A percentile compares a stretch with the other conserved stretches of the same genome.
These are phyloP conservation scores for Mariannaea sp. DNA, from an alignment of 2,329 filamentous ascomycete genomes.

Conservation along the genomic window DNA sequence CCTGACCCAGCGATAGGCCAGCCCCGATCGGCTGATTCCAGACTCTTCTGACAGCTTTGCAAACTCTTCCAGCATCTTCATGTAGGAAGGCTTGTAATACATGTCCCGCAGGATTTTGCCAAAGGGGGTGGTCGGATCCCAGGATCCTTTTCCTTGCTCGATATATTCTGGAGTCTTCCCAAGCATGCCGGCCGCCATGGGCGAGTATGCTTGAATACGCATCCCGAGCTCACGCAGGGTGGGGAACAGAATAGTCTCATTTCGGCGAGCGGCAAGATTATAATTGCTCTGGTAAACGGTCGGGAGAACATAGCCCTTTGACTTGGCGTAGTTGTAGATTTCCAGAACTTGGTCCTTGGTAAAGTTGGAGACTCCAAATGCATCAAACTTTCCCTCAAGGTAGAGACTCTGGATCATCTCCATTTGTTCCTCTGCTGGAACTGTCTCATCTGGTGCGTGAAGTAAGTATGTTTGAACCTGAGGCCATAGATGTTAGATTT, in stretches of 20 bases:
- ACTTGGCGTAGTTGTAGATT: not conserved
- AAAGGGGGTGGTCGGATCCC: not conserved
- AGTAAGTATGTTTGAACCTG: constrained; percentile 5
- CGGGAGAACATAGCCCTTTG: constrained; percentile 3
- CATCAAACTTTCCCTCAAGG: not conserved
- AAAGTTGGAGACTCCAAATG: constrained; percentile 5
- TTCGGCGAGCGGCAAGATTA: not conserved
- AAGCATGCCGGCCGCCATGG: not conserved
- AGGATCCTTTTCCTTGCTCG: not conserved
- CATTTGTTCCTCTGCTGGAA: not conserved
- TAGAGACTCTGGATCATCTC: not conserved
- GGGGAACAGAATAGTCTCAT: not conserved
- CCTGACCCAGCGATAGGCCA: constrained; percentile 8
- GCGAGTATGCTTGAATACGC: not conserved
- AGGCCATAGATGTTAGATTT: not conserved
- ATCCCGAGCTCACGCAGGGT: constrained; percentile 3
- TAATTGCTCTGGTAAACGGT: constrained; percentile 6
- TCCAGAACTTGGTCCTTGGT: constrained; percentile 3
- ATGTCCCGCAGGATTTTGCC: not conserved
- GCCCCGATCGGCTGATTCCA: not conserved
- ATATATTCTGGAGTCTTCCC: constrained; percentile 5
- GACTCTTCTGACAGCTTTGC: constrained; percentile 1
- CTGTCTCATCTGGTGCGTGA: not conserved
- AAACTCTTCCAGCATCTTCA: constrained; percentile 1
- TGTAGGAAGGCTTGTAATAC: constrained; percentile 7